Evolutionary conservation across 139 green algal genomes (phyloP).

Genomic region (Raphidocelis subcapitata): DNA sequence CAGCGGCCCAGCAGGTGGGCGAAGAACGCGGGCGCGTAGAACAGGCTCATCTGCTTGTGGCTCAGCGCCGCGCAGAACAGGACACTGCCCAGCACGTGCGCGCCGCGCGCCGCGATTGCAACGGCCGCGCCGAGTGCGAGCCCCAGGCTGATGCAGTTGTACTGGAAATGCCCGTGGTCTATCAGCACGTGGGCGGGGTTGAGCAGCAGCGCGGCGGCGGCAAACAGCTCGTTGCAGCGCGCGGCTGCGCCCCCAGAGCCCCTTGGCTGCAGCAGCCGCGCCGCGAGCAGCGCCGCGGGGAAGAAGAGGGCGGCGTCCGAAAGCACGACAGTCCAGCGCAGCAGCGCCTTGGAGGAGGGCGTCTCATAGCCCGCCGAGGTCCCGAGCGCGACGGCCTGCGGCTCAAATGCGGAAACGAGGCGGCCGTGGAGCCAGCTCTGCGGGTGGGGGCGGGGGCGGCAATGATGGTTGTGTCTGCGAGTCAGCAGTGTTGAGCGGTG

Average conservation of each 20-base stretch:
- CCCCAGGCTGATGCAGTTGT: conserved; percentile 92
- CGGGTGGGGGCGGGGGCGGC: neutral
- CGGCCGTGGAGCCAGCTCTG: conserved; percentile 83
- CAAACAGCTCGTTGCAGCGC: conserved; percentile 21
- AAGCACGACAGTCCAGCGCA: conserved; percentile 84
- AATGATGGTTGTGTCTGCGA: too few relatives aligned
- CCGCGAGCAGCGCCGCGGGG: conserved; percentile 57
- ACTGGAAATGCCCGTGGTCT: conserved; percentile 99
- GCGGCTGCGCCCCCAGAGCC: neutral
- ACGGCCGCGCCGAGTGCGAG: conserved; percentile 65
- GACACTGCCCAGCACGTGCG: conserved; percentile 40
- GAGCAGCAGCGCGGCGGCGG: conserved; percentile 64
- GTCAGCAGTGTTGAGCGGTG: too few relatives aligned
- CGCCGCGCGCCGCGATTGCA: conserved; percentile 25
- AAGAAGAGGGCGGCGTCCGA: conserved; percentile 85
- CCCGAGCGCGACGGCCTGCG: conserved; percentile 68
- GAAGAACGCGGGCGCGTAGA: conserved; percentile 97
- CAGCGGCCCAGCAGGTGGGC: conserved; percentile 86
- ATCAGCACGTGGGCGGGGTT: conserved; percentile 87
- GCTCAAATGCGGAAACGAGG: conserved; percentile 68
- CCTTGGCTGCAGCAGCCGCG: neutral
- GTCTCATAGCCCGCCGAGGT: conserved; percentile 78
- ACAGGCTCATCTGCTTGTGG: conserved; percentile 98
- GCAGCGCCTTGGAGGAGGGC: conserved; percentile 69
- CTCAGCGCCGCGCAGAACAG: conserved; percentile 87